A percentile compares a stretch with the other conserved stretches of the same genome.
These are phyloP conservation scores for Aspergillus pseudonomiae DNA, from an alignment of 2,329 filamentous ascomycete genomes.

Conservation along the genomic window DNA sequence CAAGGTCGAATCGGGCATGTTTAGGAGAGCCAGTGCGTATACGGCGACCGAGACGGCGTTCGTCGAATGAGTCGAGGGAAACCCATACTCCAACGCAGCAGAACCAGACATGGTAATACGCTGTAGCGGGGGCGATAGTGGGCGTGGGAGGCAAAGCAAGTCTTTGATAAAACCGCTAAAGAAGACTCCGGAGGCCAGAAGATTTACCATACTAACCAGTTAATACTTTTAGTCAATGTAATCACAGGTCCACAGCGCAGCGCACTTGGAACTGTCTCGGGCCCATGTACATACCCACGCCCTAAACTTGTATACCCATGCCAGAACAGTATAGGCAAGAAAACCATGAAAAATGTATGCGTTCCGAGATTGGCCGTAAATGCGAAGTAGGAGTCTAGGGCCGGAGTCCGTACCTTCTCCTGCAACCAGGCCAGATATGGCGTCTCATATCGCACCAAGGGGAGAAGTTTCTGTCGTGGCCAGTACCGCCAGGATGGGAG, in stretches of 20 bases:
- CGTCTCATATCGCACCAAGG: constrained; percentile 90
- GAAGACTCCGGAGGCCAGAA: constrained; percentile 78
- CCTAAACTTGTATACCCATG: constrained; percentile 84
- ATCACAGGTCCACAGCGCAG: not conserved
- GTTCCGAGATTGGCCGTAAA: constrained; percentile 95
- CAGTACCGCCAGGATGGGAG: constrained; percentile 88
- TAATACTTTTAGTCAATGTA: constrained; percentile 18
- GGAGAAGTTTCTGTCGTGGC: constrained; percentile 78
- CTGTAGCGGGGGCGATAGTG: constrained; percentile 86
- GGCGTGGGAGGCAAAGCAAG: constrained; percentile 86
- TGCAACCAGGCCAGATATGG: constrained; percentile 90
- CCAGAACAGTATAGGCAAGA: constrained; percentile 94
- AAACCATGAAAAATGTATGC: constrained; percentile 98
- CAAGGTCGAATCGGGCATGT: constrained; percentile 65
- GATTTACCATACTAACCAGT: constrained; percentile 60
- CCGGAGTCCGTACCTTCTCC: constrained; percentile 74
- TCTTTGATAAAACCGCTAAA: constrained; percentile 95
- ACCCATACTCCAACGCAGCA: constrained; percentile 92
- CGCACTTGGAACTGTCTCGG: not conserved
- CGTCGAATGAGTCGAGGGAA: constrained; percentile 94
- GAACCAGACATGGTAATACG: constrained; percentile 98
- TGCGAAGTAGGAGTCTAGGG: constrained; percentile 94
- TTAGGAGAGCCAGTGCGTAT: constrained; percentile 74
- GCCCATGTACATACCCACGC: constrained; percentile 69
- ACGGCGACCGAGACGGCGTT: constrained; percentile 94